Conservation (phyloP, 208 protist species). For the Crithidia bombi region DNA sequence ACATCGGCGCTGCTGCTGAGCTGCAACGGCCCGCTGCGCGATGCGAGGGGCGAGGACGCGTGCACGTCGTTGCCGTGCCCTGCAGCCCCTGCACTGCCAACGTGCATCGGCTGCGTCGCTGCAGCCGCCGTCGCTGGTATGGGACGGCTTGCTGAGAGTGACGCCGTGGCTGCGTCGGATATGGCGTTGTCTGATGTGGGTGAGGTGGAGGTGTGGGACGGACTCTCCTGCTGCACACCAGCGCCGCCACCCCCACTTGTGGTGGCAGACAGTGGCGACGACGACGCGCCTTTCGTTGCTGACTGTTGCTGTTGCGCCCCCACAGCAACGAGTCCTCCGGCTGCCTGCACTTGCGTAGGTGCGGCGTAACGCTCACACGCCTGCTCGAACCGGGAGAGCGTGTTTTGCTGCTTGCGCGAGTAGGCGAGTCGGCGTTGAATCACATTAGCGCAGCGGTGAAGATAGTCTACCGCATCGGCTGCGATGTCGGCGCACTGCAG, state of each 20-base stretch:
- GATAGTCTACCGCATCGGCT: conserved; percentile 27
- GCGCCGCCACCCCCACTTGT: not conserved
- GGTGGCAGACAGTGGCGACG: not conserved
- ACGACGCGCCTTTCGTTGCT: not conserved
- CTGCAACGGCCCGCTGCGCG: not conserved
- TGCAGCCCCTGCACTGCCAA: not conserved
- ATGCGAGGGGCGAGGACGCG: not conserved
- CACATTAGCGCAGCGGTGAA: conserved; percentile 20
- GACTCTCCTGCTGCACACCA: not conserved
- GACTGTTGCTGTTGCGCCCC: not conserved
- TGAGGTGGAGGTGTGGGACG: not conserved
- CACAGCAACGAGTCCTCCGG: not conserved
- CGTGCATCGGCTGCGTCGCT: conserved; percentile 1
- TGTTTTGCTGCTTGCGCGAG: conserved; percentile 10
- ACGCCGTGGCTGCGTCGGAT: not conserved
- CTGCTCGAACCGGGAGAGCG: conserved; percentile 24
- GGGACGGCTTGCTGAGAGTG: not conserved
- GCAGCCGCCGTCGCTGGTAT: not conserved
- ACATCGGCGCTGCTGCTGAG: conserved; percentile 17
- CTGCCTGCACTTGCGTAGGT: not conserved
- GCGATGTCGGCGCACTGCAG: conserved; percentile 34
- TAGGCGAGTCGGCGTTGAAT: conserved; percentile 36
- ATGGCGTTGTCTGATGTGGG: not conserved
- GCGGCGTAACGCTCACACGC: not conserved
- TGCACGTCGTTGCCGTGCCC: not conserved